Percentiles rank a stretch among this genome's conserved stretches.
Conservation (phyloP, 179 eudicot genomes). For the Gypsophila paniculata region DNA sequence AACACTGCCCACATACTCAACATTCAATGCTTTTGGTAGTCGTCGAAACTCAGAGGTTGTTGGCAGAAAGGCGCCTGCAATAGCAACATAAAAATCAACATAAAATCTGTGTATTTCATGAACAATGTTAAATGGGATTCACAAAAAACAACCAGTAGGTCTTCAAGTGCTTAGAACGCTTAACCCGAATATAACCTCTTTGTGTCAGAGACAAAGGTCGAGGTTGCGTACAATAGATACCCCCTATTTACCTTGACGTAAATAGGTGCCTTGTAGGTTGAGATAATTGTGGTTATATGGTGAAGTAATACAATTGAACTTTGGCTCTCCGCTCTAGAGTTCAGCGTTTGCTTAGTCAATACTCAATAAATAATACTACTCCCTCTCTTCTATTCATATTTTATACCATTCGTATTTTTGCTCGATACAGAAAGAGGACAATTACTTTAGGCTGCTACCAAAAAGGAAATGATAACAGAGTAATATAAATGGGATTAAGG, state of each 20-base stretch:
- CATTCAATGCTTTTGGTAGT: constrained; percentile 53
- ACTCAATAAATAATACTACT: background rate
- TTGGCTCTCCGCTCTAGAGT: too few species aligned
- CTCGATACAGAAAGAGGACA: too few species aligned
- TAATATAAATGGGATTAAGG: background rate
- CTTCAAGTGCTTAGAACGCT: background rate
- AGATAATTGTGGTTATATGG: too few species aligned
- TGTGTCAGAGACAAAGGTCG: background rate
- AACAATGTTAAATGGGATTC: background rate
- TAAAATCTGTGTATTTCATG: constrained; percentile 14
- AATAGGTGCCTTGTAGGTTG: too few species aligned
- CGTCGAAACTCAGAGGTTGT: constrained; percentile 81
- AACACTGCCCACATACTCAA: constrained; percentile 9
- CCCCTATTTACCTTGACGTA: background rate
- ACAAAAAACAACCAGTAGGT: background rate
- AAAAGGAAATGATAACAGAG: too few species aligned
- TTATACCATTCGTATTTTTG: too few species aligned
- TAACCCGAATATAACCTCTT: background rate
- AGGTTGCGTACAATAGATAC: background rate
- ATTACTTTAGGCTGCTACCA: too few species aligned
- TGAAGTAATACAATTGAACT: too few species aligned
- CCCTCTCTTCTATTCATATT: background rate
- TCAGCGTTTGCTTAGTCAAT: too few species aligned
- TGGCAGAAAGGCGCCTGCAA: constrained; percentile 80
- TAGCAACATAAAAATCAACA: constrained; percentile 32